A percentile compares a stretch with the other conserved stretches of the same genome.
phyloP scores from a whole-genome alignment of 1,284 basidiomycete species.

The Hemileia vastatrix region DNA sequence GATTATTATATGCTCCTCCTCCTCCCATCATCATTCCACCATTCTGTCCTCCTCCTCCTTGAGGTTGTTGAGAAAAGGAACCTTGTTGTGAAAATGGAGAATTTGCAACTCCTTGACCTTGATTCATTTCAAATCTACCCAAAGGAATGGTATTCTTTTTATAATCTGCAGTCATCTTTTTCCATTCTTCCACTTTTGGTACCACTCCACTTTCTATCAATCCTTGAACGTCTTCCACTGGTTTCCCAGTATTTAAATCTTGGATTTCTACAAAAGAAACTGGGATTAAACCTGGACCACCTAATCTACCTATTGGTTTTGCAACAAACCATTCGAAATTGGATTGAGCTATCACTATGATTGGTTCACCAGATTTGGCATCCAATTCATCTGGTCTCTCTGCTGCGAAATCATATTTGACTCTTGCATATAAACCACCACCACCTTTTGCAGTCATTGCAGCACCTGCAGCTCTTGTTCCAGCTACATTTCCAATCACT shows the following conservation, averaged over 20 bases:
- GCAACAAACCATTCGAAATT: slow-evolving; percentile 58
- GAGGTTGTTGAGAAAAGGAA: not conserved
- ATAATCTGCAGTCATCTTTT: slow-evolving; percentile 84
- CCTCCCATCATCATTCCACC: not conserved
- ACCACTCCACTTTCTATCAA: slow-evolving; percentile 76
- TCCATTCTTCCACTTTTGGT: slow-evolving; percentile 97
- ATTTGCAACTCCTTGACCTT: too few species aligned
- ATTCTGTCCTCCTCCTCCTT: not conserved
- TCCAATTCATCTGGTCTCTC: slow-evolving; percentile 94
- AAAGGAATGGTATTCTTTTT: slow-evolving; percentile 92
- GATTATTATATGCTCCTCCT: not conserved
- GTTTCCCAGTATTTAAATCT: slow-evolving; percentile 67
- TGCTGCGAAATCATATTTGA: slow-evolving; percentile 87
- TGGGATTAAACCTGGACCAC: slow-evolving; percentile 91
- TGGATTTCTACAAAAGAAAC: slow-evolving; percentile 93
- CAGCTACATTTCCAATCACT: too few species aligned
- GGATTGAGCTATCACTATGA: slow-evolving; percentile 69
- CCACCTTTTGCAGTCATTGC: too few species aligned
- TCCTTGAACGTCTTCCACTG: slow-evolving; percentile 55
- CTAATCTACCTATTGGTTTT: slow-evolving; percentile 87
- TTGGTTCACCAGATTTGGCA: slow-evolving; percentile 82
- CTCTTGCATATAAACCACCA: slow-evolving; percentile 86
- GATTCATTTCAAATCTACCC: slow-evolving; percentile 80
- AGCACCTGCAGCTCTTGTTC: too few species aligned
- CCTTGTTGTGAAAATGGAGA: slow-evolving; percentile 35